Conservation (phyloP, 2,329 filamentous ascomycete species). For the Verticillium albo-atrum region DNA sequence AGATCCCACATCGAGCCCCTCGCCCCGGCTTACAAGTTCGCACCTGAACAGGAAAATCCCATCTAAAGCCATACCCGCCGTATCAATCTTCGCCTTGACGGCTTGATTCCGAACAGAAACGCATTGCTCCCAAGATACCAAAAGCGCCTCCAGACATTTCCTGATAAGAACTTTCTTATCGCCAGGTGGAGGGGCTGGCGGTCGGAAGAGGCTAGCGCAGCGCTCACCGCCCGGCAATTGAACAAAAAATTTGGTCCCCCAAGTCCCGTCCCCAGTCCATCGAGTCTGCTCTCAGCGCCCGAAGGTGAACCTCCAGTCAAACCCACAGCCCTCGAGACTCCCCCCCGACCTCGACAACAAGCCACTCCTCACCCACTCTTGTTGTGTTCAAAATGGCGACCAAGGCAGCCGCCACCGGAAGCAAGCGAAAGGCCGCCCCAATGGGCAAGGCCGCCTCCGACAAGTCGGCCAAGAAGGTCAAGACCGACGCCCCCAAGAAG, state of each 20-base stretch:
- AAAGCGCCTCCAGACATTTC: no score
- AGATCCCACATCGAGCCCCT: no score
- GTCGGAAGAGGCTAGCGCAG: slow-evolving; percentile 6
- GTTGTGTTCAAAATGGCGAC: slow-evolving; percentile 38
- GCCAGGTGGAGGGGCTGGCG: background rate
- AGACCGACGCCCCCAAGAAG: slow-evolving; percentile 24
- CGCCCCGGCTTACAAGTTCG: no score
- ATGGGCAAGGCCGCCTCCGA: slow-evolving; percentile 36
- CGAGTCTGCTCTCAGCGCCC: background rate
- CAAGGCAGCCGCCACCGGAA: slow-evolving; percentile 40
- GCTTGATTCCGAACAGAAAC: background rate
- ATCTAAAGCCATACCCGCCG: no score
- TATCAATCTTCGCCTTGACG: background rate
- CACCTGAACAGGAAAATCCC: no score
- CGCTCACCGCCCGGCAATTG: slow-evolving; percentile 29
- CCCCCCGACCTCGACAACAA: background rate
- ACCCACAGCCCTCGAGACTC: background rate
- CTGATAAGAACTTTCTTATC: background rate
- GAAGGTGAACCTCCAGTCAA: background rate
- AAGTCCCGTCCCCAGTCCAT: background rate
- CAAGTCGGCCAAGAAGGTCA: slow-evolving; percentile 45
- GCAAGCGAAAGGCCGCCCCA: slow-evolving; percentile 53
- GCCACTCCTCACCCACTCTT: background rate
- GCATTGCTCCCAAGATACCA: no score
- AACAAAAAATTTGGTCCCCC: slow-evolving; percentile 18